Percentiles rank a stretch among this genome's conserved stretches.
Conservation (phyloP, 1,284 basidiomycete species). For the Mycosarcoma maydis region DNA sequence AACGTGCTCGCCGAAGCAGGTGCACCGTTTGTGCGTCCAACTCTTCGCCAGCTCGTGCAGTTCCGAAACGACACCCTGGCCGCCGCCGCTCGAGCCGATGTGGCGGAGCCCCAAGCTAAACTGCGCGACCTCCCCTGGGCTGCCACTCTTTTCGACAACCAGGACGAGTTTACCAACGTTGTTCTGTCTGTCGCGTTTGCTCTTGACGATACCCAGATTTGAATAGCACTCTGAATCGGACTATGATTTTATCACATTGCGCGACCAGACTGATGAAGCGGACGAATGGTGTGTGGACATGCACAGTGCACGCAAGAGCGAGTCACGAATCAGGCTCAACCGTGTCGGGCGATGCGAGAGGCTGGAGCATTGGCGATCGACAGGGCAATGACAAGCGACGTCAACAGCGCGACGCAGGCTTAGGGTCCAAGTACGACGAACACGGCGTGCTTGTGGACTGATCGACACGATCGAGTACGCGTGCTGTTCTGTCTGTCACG, state of each 20-base stretch:
- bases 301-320: no score
- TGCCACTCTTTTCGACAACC: slow-evolving; percentile 37
- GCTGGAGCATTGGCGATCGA: no score
- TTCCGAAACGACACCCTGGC: slow-evolving; percentile 27
- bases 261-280: no score
- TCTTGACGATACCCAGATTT: slow-evolving; percentile 44
- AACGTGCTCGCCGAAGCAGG: slow-evolving; percentile 27
- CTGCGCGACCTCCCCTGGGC: slow-evolving; percentile 35
- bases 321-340: no score
- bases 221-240: background rate
- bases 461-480: no score
- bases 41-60: slow-evolving; percentile 44
- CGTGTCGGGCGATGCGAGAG: no score
- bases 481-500: no score
- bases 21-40: slow-evolving; percentile 19
- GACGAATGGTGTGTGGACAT: no score
- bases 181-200: slow-evolving; percentile 54
- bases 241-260: background rate
- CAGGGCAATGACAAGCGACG: no score
- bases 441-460: no score
- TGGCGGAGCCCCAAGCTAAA: slow-evolving; percentile 19
- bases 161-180: slow-evolving; percentile 59
- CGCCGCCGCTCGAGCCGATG: background rate
- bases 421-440: no score
- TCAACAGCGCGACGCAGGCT: no score